A percentile compares a stretch with the other conserved stretches of the same genome.
These are phyloP conservation scores for Venustampulla echinocandica DNA, from an alignment of 495 filamentous ascomycete species.

Conservation along the genomic window DNA sequence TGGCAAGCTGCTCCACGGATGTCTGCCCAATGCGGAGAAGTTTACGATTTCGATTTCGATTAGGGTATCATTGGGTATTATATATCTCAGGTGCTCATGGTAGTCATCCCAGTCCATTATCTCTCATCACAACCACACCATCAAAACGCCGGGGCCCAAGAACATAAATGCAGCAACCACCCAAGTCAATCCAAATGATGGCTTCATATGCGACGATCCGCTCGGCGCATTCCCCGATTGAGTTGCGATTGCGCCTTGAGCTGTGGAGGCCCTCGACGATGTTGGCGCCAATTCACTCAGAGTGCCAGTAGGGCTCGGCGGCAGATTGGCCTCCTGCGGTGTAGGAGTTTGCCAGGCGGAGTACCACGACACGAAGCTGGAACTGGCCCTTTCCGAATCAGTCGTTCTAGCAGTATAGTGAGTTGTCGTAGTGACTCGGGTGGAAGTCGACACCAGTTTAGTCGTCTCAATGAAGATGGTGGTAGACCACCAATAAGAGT, in stretches of 20 bases:
- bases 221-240: background rate
- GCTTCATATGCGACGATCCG: background rate
- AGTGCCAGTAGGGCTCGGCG: background rate
- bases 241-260: background rate
- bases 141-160: background rate
- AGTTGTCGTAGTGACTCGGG: background rate
- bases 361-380: background rate
- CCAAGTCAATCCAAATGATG: background rate
- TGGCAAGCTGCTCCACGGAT: no score
- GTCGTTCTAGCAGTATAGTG: background rate
- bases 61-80: no score
- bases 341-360: background rate
- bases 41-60: no score
- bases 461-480: background rate
- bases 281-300: background rate
- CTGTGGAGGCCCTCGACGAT: background rate
- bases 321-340: background rate
- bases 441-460: background rate
- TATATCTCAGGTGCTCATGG: no score
- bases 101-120: no score
- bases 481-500: background rate
- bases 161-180: background rate
- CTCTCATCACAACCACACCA: background rate
- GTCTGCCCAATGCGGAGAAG: no score
- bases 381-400: background rate